phyloP scores from a whole-genome alignment of 345 rosid species.

The Pugionium cornutum region DNA sequence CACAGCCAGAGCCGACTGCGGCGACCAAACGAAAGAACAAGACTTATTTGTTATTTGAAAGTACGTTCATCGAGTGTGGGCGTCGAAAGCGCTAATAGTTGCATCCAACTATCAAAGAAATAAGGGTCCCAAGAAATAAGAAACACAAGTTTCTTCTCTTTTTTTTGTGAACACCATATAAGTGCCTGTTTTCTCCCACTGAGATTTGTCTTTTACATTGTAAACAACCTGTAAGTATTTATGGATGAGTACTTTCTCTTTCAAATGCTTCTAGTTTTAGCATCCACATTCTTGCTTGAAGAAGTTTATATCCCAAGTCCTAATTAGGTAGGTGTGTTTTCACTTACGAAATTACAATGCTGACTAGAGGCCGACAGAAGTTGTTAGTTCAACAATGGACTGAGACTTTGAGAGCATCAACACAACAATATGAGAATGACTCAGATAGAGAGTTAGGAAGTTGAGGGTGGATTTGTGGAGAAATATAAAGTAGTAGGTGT shows the following conservation, averaged over 20 bases:
- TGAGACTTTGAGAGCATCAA: constrained; percentile 21
- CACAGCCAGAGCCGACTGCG: too few relatives aligned
- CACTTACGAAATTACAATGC: neutral
- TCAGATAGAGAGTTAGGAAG: neutral
- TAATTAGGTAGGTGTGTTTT: neutral
- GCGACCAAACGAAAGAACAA: too few relatives aligned
- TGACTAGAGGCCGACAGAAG: constrained; percentile 5
- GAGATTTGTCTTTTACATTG: constrained; percentile 36
- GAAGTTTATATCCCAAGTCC: neutral
- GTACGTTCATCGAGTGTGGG: constrained; percentile 35
- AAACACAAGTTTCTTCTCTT: constrained; percentile 21
- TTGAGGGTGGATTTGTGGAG: constrained; percentile 17
- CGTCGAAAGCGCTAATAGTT: constrained; percentile 23
- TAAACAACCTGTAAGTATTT: constrained; percentile 24
- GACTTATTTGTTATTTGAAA: constrained; percentile 1
- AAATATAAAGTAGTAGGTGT: neutral
- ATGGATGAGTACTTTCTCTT: constrained; percentile 22
- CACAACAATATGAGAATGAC: neutral
- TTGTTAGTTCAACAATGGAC: constrained; percentile 8
- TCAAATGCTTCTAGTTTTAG: constrained; percentile 15
- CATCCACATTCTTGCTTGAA: constrained; percentile 11
- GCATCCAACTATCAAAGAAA: constrained; percentile 37
- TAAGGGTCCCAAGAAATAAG: constrained; percentile 30
- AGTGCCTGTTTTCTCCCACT: constrained; percentile 37
- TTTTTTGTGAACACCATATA: constrained; percentile 28